Base-by-base conservation (phyloP, 805 yeast genomes). In the Candida koratica region DNA sequence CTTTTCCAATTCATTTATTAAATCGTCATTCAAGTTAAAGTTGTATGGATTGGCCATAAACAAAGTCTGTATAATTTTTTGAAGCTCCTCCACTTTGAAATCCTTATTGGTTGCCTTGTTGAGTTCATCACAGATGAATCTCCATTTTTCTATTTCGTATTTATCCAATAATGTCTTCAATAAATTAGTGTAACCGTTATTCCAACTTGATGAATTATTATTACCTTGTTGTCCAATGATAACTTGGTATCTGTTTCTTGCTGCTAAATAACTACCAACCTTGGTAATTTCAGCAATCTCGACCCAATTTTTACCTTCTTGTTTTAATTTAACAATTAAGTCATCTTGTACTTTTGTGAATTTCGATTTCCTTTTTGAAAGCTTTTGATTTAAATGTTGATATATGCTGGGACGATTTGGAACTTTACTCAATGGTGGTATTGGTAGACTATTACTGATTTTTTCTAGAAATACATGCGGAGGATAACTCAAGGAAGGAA, bases 171-270 rank as follows among this genome's bases (percentile, higher is more conserved):
- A 45, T 12, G 52, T 52, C 46, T 72, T 77, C 25, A 83, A 58
- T 14, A 65, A 64, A 18, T 56, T 41, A 6, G 75, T 69, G 54
- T 81, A 87, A 11, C 73, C 75, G 1, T 62, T 47, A 7, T 73
- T 75, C 81, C 87, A 81, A 19, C 75, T 71, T 16, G 77, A 71
- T 1, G 78, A 69, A 9, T 83, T 84, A 22, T 84, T 82, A 42
- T 64, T 64, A 3, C 90, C 90, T 49, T 83, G 90, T 52, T 83
- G 90, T 4, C 93, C 93, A 45, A 84, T 81, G 32, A 83, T 67
- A 4, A 83, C 90, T 56, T 83, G 90, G 48, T 84, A 84, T 40
- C 90, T 60, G 52, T 83, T 83, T 39, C 90, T 60, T 0, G 89
- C 90, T 0, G 90, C 86, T 25, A 83, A 59, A 41, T 75, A 79